Evolutionary conservation across 306 rosid genomes (phyloP).

Genomic region (Prunus davidiana): DNA sequence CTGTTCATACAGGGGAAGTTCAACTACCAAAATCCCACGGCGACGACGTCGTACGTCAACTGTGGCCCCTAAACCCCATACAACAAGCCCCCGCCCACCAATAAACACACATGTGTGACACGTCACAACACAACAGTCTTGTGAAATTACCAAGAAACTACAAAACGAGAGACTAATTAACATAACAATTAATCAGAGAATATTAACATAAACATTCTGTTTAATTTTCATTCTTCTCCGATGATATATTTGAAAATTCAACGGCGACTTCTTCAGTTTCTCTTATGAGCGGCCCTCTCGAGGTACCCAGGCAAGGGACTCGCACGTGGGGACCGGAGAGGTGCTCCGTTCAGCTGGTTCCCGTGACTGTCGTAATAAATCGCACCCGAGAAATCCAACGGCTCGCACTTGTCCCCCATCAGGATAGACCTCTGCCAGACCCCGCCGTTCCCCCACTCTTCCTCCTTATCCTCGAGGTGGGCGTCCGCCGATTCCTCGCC

Average conservation of each 20-base stretch:
- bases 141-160: not conserved
- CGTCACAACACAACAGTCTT: not conserved
- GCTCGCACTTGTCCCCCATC: constrained; percentile 92
- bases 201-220: not conserved
- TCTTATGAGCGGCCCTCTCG: constrained; percentile 16
- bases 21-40: not conserved
- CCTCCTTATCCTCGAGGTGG: not conserved
- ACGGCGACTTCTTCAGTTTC: not conserved
- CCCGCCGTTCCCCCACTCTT: constrained; percentile 75
- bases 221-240: not conserved
- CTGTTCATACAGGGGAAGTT: not conserved
- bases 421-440: constrained; percentile 86
- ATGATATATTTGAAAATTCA: not conserved
- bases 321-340: constrained; percentile 78
- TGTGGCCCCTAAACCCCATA: not conserved
- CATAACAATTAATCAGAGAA: not conserved
- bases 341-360: constrained; percentile 44
- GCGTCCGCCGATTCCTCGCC: not conserved
- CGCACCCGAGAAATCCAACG: constrained; percentile 74
- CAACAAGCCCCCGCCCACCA: not conserved
- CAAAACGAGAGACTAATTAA: not conserved
- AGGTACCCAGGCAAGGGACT: constrained; percentile 82
- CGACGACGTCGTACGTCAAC: not conserved
- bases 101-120: not conserved
- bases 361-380: constrained; percentile 70